Evolutionary conservation across 2,329 filamentous ascomycete species (phyloP).

Genomic region (Alternaria arborescens): DNA sequence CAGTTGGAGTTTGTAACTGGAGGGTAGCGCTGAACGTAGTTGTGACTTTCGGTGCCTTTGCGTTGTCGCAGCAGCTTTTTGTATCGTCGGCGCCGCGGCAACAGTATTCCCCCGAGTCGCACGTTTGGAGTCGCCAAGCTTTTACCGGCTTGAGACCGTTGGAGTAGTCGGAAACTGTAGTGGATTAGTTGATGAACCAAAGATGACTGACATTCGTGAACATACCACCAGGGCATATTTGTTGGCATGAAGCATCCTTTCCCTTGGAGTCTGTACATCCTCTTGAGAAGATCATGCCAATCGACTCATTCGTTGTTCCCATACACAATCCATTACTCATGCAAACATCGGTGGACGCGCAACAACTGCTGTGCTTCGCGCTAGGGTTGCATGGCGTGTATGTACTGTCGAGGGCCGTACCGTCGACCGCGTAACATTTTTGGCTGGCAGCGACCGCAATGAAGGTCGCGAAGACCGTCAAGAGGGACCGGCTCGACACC

Average conservation of each 20-base stretch:
- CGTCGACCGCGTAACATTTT: slow-evolving; percentile 44
- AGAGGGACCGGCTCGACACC: slow-evolving; percentile 21
- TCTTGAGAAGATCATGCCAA: slow-evolving; percentile 46
- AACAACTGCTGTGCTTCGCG: slow-evolving; percentile 45
- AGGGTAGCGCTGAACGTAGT: slow-evolving; percentile 36
- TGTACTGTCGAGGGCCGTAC: slow-evolving; percentile 37
- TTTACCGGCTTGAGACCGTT: slow-evolving; percentile 24
- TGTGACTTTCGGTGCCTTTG: slow-evolving; percentile 33
- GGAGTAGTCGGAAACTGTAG: slow-evolving; percentile 17
- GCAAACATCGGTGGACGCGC: slow-evolving; percentile 46
- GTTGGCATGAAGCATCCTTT: slow-evolving; percentile 39
- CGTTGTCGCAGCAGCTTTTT: slow-evolving; percentile 42
- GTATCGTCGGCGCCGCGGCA: slow-evolving; percentile 39
- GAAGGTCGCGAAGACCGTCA: slow-evolving; percentile 24
- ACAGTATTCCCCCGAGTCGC: slow-evolving; percentile 47
- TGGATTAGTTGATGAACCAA: slow-evolving; percentile 13
- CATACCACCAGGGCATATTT: slow-evolving; percentile 43
- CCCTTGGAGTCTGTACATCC: slow-evolving; percentile 49
- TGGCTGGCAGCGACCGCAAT: slow-evolving; percentile 27
- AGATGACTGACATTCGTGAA: background rate
- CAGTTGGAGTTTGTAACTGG: slow-evolving; percentile 18
- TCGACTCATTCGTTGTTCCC: slow-evolving; percentile 37
- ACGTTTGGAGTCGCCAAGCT: slow-evolving; percentile 48
- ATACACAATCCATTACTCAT: slow-evolving; percentile 47
- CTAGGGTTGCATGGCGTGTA: slow-evolving; percentile 42